Base-by-base conservation (phyloP, 2,329 filamentous ascomycete species). In the Verticillium dahliae region DNA sequence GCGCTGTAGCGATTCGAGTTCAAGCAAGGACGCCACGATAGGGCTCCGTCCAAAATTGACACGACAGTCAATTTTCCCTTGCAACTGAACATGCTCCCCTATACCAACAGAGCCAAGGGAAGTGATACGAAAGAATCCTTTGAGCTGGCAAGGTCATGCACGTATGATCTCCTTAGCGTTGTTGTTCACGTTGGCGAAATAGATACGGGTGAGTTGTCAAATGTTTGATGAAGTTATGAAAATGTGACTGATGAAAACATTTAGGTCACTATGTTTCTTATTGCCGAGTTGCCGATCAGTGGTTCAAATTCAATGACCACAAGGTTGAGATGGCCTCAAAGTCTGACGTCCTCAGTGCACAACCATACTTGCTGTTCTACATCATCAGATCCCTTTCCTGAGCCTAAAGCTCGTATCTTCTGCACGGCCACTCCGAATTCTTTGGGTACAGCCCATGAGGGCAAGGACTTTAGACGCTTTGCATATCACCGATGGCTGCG, bases 301-400 rank as follows among this genome's bases (percentile, higher is more conserved):
- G 94, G 94, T 96, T 97, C 74, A 87, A 91, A 61, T 97, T 97
- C 76, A 96, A 98, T 70, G 94, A 98, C 72, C 93, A 95, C 73
- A 92, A 92, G 72, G 94, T 98, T 31, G 91, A 93, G 64, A 72
- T 93, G 61, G 94, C 91, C 2, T 86, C 86, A 56, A 89, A 95
- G 71, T 90, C 90, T 5, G 91, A 97, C 63, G 94, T 98, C 3
- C 81, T 98, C 52, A 85, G 84, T 35, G 91, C 91, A 14, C 89
- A 97, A 73, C 92, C 94, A 0, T 98, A 97, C 74, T 80, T 98
- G 62, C 79, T 98, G 60, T 97, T 97, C 73, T 98, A 98, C 69
- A 87, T 89, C 60, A 85, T 89, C 63, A 80, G 86, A 64, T 87
- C 85, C 27, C 70, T 87, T 18, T 78, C 82, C 56, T 85, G 70